Base-by-base conservation (phyloP, 2,329 filamentous ascomycete genomes). In the Colletotrichum theobromicola region DNA sequence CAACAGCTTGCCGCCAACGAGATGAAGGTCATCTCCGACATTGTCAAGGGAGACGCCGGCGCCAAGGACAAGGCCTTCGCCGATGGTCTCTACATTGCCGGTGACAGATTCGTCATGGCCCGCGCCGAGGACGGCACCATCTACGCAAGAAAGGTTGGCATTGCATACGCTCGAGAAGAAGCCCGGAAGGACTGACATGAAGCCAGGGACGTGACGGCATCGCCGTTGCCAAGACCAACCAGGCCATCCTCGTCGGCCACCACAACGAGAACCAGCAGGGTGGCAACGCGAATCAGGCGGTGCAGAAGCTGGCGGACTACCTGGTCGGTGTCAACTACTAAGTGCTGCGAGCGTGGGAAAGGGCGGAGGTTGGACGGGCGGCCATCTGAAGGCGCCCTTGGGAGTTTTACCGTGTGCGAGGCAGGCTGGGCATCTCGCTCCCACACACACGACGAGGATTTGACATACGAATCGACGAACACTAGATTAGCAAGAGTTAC, bases 221-320 rank as follows among this genome's bases (percentile, higher is more conserved):
- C 81, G 89, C 93, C 82, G 91, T 97, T 80, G 93, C 93, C 86
- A 98, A 97, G 90, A 97, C 96, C 81, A 93, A 90, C 81, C 93
- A 97, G 87, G 95, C 95, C 79, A 93, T 98, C 84, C 91, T 99
- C 83, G 87, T 99, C 83, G 94, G 92, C 79, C 95, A 98, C 88
- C 95, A 98, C 89, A 89, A 89, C 78, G 95, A 98, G 84, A 84
- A 84, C 76, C 87, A 93, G 79, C 89, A 94, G 83, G 94, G 94
- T 67, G 93, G 94, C 82, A 93, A 93, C 84, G 93, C 95, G 77
- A 93, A 93, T 80, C 91, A 91, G 83, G 94, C 94, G 64, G 94
- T 98, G 78, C 94, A 96, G 88, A 89, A 92, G 80, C 90, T 99
- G 77, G 95, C 91, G 81, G 94, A 98, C 85, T 98, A 98, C 88